Conservation (phyloP, 495 filamentous ascomycete genomes). For the Xylaria curta region DNA sequence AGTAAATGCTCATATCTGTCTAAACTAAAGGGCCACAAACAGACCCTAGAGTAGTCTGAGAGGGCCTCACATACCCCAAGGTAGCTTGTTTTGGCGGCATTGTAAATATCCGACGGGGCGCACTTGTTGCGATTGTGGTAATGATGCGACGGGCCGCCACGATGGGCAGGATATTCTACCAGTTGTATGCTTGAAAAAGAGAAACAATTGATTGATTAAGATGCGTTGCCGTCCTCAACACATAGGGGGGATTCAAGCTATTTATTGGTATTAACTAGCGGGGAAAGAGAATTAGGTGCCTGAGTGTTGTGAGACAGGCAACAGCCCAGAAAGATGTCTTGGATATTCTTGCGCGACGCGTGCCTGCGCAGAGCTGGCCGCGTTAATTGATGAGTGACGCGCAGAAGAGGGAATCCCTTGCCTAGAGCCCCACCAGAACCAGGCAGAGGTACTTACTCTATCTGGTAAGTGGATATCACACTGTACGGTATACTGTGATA, state of each 20-base stretch:
- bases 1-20: slow-evolving; percentile 14
- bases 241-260: background rate
- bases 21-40: slow-evolving; percentile 43
- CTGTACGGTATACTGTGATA: background rate
- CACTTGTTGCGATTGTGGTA: slow-evolving; percentile 32
- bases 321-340: slow-evolving; percentile 7
- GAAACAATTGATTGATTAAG: background rate
- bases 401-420: background rate
- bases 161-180: slow-evolving; percentile 10
- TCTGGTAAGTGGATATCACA: background rate
- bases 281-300: slow-evolving; percentile 8
- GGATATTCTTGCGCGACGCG: slow-evolving; percentile 18
- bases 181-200: background rate
- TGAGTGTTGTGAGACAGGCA: slow-evolving; percentile 17
- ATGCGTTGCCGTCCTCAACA: background rate
- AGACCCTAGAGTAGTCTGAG: slow-evolving; percentile 85
- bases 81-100: slow-evolving; percentile 82
- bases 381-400: slow-evolving; percentile 29
- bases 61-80: slow-evolving; percentile 86
- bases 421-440: background rate
- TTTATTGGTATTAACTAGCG: background rate
- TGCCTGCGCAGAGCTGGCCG: slow-evolving; percentile 6
- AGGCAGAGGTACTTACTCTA: background rate
- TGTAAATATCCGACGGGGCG: slow-evolving; percentile 37
- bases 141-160: slow-evolving; percentile 35